Evolutionary conservation across 1,284 basidiomycete genomes (phyloP).

Genomic region (Trametes polyzona): DNA sequence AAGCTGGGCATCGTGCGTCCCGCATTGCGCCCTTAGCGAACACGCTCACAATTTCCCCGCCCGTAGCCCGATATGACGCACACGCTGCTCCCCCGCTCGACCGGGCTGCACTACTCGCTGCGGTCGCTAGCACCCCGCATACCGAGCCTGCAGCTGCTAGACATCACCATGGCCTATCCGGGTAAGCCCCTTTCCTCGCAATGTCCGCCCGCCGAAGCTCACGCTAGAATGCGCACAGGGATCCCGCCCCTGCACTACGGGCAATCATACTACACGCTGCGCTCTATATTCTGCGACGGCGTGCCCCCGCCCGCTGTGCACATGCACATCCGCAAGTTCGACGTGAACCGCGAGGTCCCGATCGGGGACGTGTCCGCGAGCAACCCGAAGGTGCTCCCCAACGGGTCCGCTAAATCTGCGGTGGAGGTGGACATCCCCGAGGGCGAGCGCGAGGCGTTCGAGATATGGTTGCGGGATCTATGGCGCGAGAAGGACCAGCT

Average conservation of each 20-base stretch:
- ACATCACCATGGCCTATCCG: constrained; percentile 89
- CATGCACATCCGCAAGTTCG: constrained; percentile 82
- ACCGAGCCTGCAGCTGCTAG: constrained; percentile 81
- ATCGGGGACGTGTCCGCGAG: constrained; percentile 57
- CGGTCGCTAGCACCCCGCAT: constrained; percentile 81
- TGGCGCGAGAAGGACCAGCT: constrained; percentile 87
- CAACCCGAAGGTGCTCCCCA: constrained; percentile 40
- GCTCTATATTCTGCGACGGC: constrained; percentile 85
- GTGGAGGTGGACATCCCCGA: constrained; percentile 67
- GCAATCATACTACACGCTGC: constrained; percentile 85
- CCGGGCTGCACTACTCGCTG: constrained; percentile 86
- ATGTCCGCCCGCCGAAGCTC: neutral
- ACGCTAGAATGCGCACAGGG: constrained; percentile 37
- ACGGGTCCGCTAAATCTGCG: constrained; percentile 32
- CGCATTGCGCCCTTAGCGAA: neutral
- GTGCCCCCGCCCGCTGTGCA: constrained; percentile 87
- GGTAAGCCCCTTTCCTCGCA: constrained; percentile 49
- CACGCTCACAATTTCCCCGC: constrained; percentile 5
- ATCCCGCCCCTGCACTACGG: constrained; percentile 74
- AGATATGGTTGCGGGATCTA: constrained; percentile 78
- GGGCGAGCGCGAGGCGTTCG: constrained; percentile 74
- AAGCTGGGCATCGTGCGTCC: constrained; percentile 73
- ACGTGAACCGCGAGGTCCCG: constrained; percentile 67
- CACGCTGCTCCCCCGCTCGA: constrained; percentile 86
- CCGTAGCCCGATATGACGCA: constrained; percentile 78